phyloP scores from a whole-genome alignment of 345 rosid genomes.

The Gossypium bickii region DNA sequence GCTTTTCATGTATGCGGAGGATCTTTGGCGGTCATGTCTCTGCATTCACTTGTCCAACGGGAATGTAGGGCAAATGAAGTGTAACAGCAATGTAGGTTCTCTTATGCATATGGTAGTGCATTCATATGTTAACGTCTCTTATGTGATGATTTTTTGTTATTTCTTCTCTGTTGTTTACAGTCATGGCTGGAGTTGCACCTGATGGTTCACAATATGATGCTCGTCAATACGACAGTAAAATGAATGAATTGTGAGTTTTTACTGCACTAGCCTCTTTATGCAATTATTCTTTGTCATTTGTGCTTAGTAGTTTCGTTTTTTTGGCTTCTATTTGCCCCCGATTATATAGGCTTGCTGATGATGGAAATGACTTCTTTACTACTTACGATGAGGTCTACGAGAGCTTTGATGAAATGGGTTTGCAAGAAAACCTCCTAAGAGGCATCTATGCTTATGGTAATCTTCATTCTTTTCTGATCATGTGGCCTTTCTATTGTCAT shows the following conservation, averaged over 20 bases:
- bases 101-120: background rate
- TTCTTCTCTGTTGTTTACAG: conserved; percentile 17
- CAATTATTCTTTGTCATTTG: background rate
- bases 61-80: background rate
- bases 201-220: conserved; percentile 45
- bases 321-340: background rate
- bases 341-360: conserved; percentile 33
- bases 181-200: conserved; percentile 39
- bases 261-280: background rate
- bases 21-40: no score
- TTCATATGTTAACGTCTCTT: background rate
- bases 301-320: background rate
- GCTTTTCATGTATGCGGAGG: no score
- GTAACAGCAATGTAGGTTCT: no score
- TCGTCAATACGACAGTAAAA: conserved; percentile 35
- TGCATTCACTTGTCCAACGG: no score
- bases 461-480: background rate
- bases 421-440: conserved; percentile 44
- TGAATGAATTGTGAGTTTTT: conserved; percentile 38
- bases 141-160: background rate
- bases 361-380: conserved; percentile 37
- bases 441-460: conserved; percentile 48
- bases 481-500: background rate
- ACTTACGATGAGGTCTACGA: conserved; percentile 42
- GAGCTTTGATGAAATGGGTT: conserved; percentile 48